These are phyloP conservation scores for Lepidium africanum DNA, from an alignment of 345 rosid genomes.

Conservation along the genomic window DNA sequence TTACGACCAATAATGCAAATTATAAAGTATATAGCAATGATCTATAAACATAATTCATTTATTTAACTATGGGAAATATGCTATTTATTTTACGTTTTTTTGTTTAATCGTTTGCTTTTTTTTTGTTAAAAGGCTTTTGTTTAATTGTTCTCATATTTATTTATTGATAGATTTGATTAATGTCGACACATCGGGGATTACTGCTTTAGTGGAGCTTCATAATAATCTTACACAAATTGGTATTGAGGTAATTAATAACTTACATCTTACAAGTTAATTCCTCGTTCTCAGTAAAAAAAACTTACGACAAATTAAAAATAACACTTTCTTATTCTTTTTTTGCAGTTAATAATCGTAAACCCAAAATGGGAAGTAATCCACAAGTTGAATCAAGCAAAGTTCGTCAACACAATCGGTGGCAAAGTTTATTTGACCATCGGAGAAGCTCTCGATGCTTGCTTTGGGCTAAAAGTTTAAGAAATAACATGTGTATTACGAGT, in stretches of 20 bases:
- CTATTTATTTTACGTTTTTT: not conserved
- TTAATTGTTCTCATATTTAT: not conserved
- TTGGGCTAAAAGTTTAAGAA: conserved; percentile 22
- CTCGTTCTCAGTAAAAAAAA: not conserved
- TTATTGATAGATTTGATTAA: conserved; percentile 44
- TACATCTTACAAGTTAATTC: not conserved
- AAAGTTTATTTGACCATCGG: conserved; percentile 53
- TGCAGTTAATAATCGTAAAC: conserved; percentile 61
- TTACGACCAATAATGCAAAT: not conserved
- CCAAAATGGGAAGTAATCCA: conserved; percentile 84
- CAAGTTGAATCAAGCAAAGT: conserved; percentile 61
- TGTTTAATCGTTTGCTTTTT: no score
- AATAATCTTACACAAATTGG: conserved; percentile 40
- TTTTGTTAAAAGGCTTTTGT: no score
- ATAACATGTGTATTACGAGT: not conserved
- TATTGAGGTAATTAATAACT: conserved; percentile 40
- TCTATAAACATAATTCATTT: no score
- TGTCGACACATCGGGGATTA: conserved; percentile 77
- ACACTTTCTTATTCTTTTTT: not conserved
- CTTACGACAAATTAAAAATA: not conserved
- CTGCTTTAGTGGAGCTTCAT: conserved; percentile 59
- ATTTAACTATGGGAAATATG: no score
- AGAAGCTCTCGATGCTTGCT: conserved; percentile 65
- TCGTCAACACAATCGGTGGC: conserved; percentile 52
- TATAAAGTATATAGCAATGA: not conserved